Evolutionary conservation across 148 eudicot species (phyloP), one percentile per base, ranked within the genome.

Genomic region (Agrostemma githago): DNA sequence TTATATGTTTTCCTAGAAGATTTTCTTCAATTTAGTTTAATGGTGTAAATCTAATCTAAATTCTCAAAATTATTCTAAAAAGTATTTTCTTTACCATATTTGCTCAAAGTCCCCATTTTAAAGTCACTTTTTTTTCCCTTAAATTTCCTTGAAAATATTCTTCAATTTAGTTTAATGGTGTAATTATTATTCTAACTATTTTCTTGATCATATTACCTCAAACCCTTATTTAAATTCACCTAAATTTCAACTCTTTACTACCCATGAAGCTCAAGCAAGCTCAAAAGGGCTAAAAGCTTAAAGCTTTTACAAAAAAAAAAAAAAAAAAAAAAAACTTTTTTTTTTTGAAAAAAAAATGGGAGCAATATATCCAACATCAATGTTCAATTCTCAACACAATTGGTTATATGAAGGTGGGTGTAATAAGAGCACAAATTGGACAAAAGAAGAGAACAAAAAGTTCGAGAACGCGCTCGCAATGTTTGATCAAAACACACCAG

Each of bases 381-480:
- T 78, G 61, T 71, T 82, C 66, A 83, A 77, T 74, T 60, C 83
- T 20, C 76, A 57, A 12, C 71, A 64, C 42, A 61, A 81, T 53
- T 77, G 82, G 83, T 44, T 83, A 63, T 72, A 81, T 75, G 78
- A 48, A 48, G 54, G 34, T 4, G 84, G 79, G 34, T 80, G 78
- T 56, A 79, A 83, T 56, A 79, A 83, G 67, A 76, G 79, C 48
- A 56, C 84, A 19, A 62, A 68, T 60, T 93, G 98, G 98, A 91
- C 90, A 4, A 87, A 83, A 77, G 98, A 89, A 75, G 97, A 93
- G 79, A 93, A 93, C 89, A 93, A 93, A 79, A 72, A n/a, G 16
- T 93, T 93, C 59, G 98, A 93, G 81, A 82, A 81, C 74, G 98
- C 98, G 44, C 80, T 93, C 2, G 98, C 97, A 41, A 44, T 91